phyloP scores from a whole-genome alignment of 805 yeast species.

The Metschnikowia reukaufii region DNA sequence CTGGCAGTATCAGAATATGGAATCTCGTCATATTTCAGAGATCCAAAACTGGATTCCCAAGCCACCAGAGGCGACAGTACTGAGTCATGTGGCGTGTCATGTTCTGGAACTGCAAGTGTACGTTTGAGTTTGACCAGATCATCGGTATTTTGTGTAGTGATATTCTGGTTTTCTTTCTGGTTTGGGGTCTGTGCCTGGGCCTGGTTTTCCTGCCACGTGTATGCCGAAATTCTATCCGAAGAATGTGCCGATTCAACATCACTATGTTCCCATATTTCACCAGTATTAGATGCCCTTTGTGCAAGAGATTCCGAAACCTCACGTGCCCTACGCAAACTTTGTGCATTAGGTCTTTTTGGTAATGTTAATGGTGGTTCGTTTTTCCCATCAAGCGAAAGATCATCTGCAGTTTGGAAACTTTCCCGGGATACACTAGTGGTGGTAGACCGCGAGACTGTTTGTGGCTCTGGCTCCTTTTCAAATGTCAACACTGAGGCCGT shows the following conservation, averaged over 20 bases:
- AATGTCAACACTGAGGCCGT: conserved; percentile 24
- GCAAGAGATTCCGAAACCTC: conserved; percentile 15
- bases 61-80: neutral
- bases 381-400: neutral
- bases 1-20: neutral
- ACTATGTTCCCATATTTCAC: neutral
- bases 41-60: neutral
- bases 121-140: neutral
- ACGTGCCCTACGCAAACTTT: conserved; percentile 17
- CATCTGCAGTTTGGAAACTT: conserved; percentile 20
- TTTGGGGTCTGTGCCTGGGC: neutral
- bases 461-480: neutral
- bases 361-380: conserved; percentile 3
- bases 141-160: no score
- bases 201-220: neutral
- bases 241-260: neutral
- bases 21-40: neutral
- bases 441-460: neutral
- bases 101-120: neutral
- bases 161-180: neutral
- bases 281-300: no score
- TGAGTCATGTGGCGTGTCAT: neutral
- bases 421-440: neutral
- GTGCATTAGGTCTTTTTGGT: conserved; percentile 20
- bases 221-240: conserved; percentile 2